Evolutionary conservation across 352 stramenopile species (phyloP).

Genomic region (Phytopythium oedochilum): DNA sequence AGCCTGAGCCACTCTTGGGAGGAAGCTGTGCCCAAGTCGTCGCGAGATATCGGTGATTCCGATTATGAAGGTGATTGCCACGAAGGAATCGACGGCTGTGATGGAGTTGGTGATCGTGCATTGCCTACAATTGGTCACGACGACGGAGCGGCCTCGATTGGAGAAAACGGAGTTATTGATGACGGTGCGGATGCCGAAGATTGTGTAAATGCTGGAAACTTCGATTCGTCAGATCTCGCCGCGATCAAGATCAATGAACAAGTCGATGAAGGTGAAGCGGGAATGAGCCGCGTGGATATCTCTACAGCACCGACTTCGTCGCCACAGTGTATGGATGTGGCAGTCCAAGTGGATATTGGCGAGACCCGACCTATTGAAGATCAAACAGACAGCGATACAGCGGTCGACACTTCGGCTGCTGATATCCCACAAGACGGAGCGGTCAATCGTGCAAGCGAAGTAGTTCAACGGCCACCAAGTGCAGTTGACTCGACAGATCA

Average conservation of each 20-base stretch:
- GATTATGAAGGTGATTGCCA: not conserved
- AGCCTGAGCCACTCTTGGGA: too few relatives aligned
- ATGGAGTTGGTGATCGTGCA: not conserved
- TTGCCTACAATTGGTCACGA: not conserved
- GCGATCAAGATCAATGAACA: not conserved
- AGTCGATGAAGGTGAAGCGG: not conserved
- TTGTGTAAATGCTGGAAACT: not conserved
- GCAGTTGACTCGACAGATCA: not conserved
- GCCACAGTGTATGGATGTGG: too few relatives aligned
- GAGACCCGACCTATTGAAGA: not conserved
- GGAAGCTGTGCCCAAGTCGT: too few relatives aligned
- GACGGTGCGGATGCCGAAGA: not conserved
- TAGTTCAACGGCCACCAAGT: not conserved
- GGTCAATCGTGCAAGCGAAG: not conserved
- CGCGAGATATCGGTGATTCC: not conserved
- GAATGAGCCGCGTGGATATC: too few relatives aligned
- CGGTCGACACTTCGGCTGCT: not conserved
- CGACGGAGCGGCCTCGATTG: not conserved
- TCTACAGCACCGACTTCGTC: too few relatives aligned
- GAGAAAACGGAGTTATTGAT: not conserved
- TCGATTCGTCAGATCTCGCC: too few relatives aligned
- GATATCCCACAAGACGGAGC: not conserved
- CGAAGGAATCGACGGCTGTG: not conserved
- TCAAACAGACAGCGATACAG: not conserved
- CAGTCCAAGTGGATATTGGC: slow-evolving; percentile 14